Conservation (phyloP, 306 rosid genomes). For the Trifolium repens region DNA sequence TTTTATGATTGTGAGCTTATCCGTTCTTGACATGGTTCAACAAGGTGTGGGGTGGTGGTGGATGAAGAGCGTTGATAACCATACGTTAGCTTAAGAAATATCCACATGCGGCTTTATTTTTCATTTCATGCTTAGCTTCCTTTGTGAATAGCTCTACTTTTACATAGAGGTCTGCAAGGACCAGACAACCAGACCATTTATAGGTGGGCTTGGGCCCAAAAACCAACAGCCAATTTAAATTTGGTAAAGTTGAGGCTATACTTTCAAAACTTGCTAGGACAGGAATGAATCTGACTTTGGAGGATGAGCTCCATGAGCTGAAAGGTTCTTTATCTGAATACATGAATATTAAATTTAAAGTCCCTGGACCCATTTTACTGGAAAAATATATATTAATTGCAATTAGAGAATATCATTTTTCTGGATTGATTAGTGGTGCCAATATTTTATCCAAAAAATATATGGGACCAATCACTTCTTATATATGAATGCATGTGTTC, state of each 20-base stretch:
- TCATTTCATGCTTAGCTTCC: constrained; percentile 25
- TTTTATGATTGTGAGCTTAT: constrained; percentile 39
- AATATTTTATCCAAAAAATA: not conserved
- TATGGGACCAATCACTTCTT: constrained; percentile 2
- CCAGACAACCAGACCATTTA: constrained; percentile 14
- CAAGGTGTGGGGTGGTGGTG: not conserved
- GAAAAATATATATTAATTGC: not conserved
- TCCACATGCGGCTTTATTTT: constrained; percentile 18
- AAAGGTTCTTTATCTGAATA: constrained; percentile 20
- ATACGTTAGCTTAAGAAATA: constrained; percentile 8
- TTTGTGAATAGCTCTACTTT: constrained; percentile 26
- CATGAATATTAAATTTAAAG: constrained; percentile 29
- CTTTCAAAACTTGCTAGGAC: constrained; percentile 27
- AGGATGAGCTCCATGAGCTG: constrained; percentile 33
- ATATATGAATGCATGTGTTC: constrained; percentile 25
- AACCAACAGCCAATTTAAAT: constrained; percentile 30
- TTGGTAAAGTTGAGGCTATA: constrained; percentile 13
- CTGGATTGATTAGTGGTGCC: constrained; percentile 23
- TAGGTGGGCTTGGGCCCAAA: constrained; percentile 6
- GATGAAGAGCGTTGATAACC: constrained; percentile 6
- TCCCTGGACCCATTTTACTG: constrained; percentile 36
- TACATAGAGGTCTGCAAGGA: constrained; percentile 20
- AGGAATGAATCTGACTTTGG: constrained; percentile 35
- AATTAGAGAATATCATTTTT: not conserved
- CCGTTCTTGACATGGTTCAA: not conserved